A percentile compares a stretch with the other conserved stretches of the same genome.
phyloP scores from a whole-genome alignment of 1,139 yeast species.

The Yamadazyma kanchanaburiensis region DNA sequence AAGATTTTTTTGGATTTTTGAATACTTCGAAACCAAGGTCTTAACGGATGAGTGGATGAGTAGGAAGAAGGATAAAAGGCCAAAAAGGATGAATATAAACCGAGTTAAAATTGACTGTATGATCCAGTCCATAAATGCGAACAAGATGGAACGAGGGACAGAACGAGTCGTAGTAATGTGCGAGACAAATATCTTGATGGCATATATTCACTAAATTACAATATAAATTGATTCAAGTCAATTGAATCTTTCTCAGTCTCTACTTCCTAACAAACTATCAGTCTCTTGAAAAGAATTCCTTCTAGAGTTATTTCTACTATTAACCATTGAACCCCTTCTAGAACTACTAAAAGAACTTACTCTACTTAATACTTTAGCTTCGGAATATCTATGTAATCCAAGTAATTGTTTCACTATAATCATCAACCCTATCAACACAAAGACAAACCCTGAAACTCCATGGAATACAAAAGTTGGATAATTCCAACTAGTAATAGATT shows the following conservation, averaged over 20 bases:
- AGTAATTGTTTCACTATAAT: slow-evolving; percentile 14
- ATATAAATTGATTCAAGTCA: too few relatives aligned
- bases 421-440: slow-evolving; percentile 7
- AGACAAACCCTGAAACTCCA: slow-evolving; percentile 5
- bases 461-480: slow-evolving; percentile 18
- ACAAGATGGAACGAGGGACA: too few relatives aligned
- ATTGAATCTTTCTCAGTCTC: too few relatives aligned
- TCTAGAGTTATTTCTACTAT: neutral
- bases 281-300: too few relatives aligned
- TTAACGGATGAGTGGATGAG: neutral
- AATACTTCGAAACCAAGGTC: too few relatives aligned
- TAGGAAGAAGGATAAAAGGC: neutral
- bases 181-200: too few relatives aligned
- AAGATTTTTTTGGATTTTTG: too few relatives aligned
- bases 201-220: too few relatives aligned
- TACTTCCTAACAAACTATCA: too few relatives aligned
- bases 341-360: slow-evolving; percentile 14
- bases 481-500: slow-evolving; percentile 14
- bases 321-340: slow-evolving; percentile 5
- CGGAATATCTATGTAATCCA: slow-evolving; percentile 9
- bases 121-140: too few relatives aligned
- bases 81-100: neutral
- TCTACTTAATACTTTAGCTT: slow-evolving; percentile 15
- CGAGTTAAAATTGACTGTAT: too few relatives aligned
- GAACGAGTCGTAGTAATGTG: too few relatives aligned